Evolutionary conservation across 495 filamentous ascomycete species (phyloP), one percentile per base, ranked within the genome.

Genomic region (Aspergillus panamensis): DNA sequence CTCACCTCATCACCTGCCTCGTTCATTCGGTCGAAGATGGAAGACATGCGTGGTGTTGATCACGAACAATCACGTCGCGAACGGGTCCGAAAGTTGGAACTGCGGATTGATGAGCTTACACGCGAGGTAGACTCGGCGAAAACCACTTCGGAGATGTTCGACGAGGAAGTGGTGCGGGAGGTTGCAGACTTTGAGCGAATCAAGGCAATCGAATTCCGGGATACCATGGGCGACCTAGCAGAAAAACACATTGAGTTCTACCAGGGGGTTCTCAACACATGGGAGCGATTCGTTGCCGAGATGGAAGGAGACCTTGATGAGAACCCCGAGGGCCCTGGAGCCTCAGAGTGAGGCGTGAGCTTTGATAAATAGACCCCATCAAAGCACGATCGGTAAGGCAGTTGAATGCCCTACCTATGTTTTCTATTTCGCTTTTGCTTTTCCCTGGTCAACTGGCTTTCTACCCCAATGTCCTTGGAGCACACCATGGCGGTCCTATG

Each of bases 11-110:
- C 79, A 0, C 87, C 93, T 0, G 87, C 89, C 16, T 89, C 89
- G n/a, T 97, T 96, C 77, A 84, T 98, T 59, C 88, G 92, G 33
- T 86, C 84, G 57, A 98, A 97, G 73, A 88, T 98, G 72, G 94
- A 98, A 69, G 94, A 98, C 68, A 91, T 96, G 66, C 85, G 94
- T 13, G 95, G 94, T 12, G 92, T 98, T 6, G 94, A 98, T 70
- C 94, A 98, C 68, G 94, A 97, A 70, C 90, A 93, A 66, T 84
- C 85, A 13, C 87, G 91, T 1, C 84, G 90, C 5, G 92, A 98
- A 60, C 83, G 92, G 20, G 79, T 91, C 35, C 82, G 94, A 14
- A 96, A 93, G 75, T 80, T 97, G 6, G 94, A 97, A 74, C 79
- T 97, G 32, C 85, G 87, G 57, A 96, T 97, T 61, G 89, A 95